Evolutionary conservation across 208 protist species (phyloP).

Genomic region (Herpetomonas tarakana): DNA sequence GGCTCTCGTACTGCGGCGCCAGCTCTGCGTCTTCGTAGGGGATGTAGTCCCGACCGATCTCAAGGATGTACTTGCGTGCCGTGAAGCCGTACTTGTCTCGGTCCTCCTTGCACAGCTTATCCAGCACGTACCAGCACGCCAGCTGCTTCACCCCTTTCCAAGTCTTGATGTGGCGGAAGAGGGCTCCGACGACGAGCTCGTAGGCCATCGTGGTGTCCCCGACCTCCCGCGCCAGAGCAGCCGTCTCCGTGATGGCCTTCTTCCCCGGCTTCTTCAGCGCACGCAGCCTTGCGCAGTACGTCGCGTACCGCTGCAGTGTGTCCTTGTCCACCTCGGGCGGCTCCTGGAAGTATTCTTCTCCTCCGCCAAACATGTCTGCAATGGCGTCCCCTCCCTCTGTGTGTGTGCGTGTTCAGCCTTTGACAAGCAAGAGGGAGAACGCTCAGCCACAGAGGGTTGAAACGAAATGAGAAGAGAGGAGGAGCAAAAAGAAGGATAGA

Average conservation of each 20-base stretch:
- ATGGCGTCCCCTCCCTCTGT: slow-evolving; percentile 9
- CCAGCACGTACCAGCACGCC: slow-evolving; percentile 88
- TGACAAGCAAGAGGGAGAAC: not conserved
- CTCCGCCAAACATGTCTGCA: slow-evolving; percentile 85
- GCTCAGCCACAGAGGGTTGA: not conserved
- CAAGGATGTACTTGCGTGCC: slow-evolving; percentile 84
- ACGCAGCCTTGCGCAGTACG: slow-evolving; percentile 73
- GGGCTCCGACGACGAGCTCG: slow-evolving; percentile 80
- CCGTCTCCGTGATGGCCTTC: slow-evolving; percentile 51
- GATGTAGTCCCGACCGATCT: slow-evolving; percentile 86
- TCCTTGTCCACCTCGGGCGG: slow-evolving; percentile 78
- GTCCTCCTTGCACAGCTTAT: slow-evolving; percentile 89
- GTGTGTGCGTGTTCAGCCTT: not conserved
- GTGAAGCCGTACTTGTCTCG: slow-evolving; percentile 83
- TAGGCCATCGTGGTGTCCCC: slow-evolving; percentile 64
- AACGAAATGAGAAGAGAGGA: slow-evolving; percentile 4
- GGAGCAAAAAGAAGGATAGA: too few relatives aligned
- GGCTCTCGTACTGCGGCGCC: slow-evolving; percentile 79
- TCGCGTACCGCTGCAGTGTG: slow-evolving; percentile 68
- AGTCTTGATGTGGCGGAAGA: slow-evolving; percentile 90
- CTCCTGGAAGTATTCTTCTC: slow-evolving; percentile 88
- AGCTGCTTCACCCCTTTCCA: slow-evolving; percentile 84
- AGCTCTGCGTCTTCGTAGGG: slow-evolving; percentile 83
- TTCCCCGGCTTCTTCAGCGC: slow-evolving; percentile 73
- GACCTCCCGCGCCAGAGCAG: slow-evolving; percentile 62